These are phyloP conservation scores for Phytopythium boreale DNA, from an alignment of 352 stramenopile genomes.

Conservation along the genomic window DNA sequence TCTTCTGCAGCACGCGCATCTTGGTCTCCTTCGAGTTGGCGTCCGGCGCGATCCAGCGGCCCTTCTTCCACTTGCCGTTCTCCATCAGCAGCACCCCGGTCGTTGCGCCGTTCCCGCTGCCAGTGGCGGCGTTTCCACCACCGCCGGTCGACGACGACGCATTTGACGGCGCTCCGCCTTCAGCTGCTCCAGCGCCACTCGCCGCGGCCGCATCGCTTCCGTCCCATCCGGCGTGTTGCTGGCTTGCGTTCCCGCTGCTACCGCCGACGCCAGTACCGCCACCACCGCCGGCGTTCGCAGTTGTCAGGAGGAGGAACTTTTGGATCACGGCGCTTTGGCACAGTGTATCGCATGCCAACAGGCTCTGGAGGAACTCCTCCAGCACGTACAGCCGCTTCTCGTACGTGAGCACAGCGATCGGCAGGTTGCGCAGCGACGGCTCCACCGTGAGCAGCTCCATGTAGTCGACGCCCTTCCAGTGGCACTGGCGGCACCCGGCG, in stretches of 20 bases:
- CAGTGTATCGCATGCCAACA: slow-evolving; percentile 65
- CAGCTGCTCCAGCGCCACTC: not conserved
- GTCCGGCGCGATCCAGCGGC: slow-evolving; percentile 56
- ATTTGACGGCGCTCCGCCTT: not conserved
- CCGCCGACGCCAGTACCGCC: not conserved
- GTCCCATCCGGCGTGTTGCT: not conserved
- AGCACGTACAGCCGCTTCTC: slow-evolving; percentile 62
- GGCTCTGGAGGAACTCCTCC: slow-evolving; percentile 68
- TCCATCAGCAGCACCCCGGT: slow-evolving; percentile 40
- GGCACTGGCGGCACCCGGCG: slow-evolving; percentile 27
- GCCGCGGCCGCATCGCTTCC: not conserved
- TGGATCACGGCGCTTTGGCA: slow-evolving; percentile 73
- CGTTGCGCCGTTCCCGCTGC: slow-evolving; percentile 7
- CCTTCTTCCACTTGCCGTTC: slow-evolving; percentile 64
- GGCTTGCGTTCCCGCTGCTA: not conserved
- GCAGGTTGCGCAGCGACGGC: slow-evolving; percentile 44
- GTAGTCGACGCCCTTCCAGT: slow-evolving; percentile 78
- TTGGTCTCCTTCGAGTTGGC: slow-evolving; percentile 75
- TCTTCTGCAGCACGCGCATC: slow-evolving; percentile 75
- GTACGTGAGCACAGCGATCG: slow-evolving; percentile 38
- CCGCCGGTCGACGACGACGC: not conserved
- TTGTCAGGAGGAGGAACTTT: slow-evolving; percentile 63
- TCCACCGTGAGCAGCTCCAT: slow-evolving; percentile 45
- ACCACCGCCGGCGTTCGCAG: slow-evolving; percentile 6
- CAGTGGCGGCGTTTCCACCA: not conserved